phyloP scores from a whole-genome alignment of 2,329 filamentous ascomycete species.

The Pseudogymnoascus destructans region DNA sequence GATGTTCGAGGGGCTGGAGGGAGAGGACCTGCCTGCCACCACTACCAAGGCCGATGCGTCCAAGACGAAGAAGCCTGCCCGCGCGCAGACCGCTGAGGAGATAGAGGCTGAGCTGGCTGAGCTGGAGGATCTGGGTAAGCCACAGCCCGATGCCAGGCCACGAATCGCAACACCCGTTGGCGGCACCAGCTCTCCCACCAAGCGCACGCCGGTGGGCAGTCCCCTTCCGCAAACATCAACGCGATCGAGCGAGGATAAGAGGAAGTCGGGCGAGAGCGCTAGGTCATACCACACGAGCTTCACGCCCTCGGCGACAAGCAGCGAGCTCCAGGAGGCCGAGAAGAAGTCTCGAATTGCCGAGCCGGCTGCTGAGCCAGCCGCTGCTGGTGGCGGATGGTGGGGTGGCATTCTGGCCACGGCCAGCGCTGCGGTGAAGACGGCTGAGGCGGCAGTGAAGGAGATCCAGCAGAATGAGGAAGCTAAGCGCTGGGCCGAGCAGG shows the following conservation, averaged over 20 bases:
- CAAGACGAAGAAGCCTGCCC: constrained; percentile 25
- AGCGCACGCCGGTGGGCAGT: constrained; percentile 31
- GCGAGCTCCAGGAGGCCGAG: constrained; percentile 43
- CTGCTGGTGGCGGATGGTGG: constrained; percentile 68
- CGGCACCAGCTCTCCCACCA: constrained; percentile 32
- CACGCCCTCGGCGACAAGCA: constrained; percentile 45
- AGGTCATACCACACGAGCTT: constrained; percentile 59
- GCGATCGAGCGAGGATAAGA: constrained; percentile 56
- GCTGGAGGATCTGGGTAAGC: constrained; percentile 61
- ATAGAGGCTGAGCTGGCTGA: constrained; percentile 55
- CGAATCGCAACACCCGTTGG: constrained; percentile 33
- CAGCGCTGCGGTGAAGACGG: constrained; percentile 72
- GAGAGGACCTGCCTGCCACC: constrained; percentile 31
- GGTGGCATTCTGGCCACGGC: constrained; percentile 68
- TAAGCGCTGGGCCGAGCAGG: constrained; percentile 89
- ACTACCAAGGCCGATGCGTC: constrained; percentile 30
- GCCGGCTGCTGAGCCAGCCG: constrained; percentile 21
- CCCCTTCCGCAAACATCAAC: constrained; percentile 33
- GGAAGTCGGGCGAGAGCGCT: constrained; percentile 69
- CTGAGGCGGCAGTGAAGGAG: constrained; percentile 84
- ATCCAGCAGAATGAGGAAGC: constrained; percentile 95
- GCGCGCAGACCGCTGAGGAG: constrained; percentile 45
- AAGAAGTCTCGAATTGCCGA: constrained; percentile 38
- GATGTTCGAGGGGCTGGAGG: constrained; percentile 49
- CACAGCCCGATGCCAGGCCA: constrained; percentile 62